phyloP scores from a whole-genome alignment of 257 asterid genomes.

The Hygrophila difformis region DNA sequence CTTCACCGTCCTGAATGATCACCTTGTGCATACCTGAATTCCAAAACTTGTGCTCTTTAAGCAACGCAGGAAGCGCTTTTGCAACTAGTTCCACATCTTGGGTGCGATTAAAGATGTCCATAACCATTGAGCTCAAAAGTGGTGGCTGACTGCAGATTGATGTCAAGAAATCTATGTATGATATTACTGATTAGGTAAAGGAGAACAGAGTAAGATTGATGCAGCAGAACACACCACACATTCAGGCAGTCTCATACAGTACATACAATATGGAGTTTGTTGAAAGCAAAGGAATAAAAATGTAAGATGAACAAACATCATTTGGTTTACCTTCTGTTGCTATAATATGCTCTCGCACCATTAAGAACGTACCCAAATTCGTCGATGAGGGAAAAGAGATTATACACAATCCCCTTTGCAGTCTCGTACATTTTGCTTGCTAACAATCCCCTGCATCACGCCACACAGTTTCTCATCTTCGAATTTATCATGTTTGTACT shows the following conservation, averaged over 20 bases:
- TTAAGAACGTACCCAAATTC: slow-evolving; percentile 73
- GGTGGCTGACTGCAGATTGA: slow-evolving; percentile 99
- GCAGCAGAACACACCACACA: too few species aligned
- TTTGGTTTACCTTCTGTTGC: slow-evolving; percentile 72
- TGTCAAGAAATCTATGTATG: too few species aligned
- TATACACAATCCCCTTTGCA: slow-evolving; percentile 80
- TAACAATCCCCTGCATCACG: slow-evolving; percentile 68
- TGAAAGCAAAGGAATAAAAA: too few species aligned
- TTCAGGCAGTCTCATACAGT: too few species aligned
- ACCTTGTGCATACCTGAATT: slow-evolving; percentile 86
- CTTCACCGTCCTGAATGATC: slow-evolving; percentile 51
- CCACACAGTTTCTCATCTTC: too few species aligned
- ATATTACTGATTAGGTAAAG: too few species aligned
- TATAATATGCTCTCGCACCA: slow-evolving; percentile 87
- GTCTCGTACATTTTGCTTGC: slow-evolving; percentile 83
- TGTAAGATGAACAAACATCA: too few species aligned
- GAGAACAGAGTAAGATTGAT: too few species aligned
- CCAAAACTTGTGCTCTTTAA: slow-evolving; percentile 75
- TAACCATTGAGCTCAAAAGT: slow-evolving; percentile 71
- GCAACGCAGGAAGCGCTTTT: slow-evolving; percentile 68
- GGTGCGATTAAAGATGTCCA: slow-evolving; percentile 49
- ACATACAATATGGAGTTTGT: too few species aligned
- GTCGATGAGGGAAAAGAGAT: slow-evolving; percentile 63
- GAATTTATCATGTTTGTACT: too few species aligned
- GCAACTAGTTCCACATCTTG: slow-evolving; percentile 41